These are phyloP conservation scores for Aspergillus glaucus DNA, from an alignment of 2,329 filamentous ascomycete species.

Conservation along the genomic window DNA sequence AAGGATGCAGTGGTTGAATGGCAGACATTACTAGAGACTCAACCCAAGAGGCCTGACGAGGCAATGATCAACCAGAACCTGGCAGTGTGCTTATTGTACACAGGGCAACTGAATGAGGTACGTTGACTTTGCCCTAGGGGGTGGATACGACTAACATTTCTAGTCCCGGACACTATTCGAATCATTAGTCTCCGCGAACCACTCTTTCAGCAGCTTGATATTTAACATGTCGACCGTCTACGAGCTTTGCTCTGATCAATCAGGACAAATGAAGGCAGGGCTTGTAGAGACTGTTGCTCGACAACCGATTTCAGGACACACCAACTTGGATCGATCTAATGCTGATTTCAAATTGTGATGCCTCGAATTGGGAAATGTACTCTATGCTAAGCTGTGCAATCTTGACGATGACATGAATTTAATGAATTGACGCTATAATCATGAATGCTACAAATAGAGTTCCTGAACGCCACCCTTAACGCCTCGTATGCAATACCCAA, in stretches of 20 bases:
- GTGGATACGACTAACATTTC: conserved; percentile 1
- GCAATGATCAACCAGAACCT: conserved; percentile 75
- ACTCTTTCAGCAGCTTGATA: conserved; percentile 69
- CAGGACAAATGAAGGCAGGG: conserved; percentile 61
- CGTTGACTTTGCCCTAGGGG: conserved; percentile 11
- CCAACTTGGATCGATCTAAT: conserved; percentile 65
- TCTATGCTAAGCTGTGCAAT: conserved; percentile 3
- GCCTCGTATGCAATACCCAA: conserved; percentile 7
- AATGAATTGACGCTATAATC: conserved; percentile 3
- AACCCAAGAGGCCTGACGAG: conserved; percentile 43
- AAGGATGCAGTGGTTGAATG: conserved; percentile 58
- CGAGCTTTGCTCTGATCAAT: conserved; percentile 78
- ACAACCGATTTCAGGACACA: conserved; percentile 47
- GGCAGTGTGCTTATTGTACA: conserved; percentile 78
- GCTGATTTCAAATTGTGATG: conserved; percentile 68
- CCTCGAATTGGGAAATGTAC: conserved; percentile 1
- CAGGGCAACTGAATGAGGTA: conserved; percentile 67
- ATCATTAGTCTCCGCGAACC: conserved; percentile 54
- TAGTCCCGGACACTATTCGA: conserved; percentile 64
- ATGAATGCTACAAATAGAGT: background rate
- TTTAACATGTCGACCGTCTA: conserved; percentile 91
- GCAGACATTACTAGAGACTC: conserved; percentile 45
- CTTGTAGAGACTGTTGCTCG: conserved; percentile 65
- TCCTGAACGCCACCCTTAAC: conserved; percentile 3
- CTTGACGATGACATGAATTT: conserved; percentile 6